These are phyloP conservation scores for Cercospora nicotianae DNA, from an alignment of 2,329 filamentous ascomycete species.

Conservation along the genomic window DNA sequence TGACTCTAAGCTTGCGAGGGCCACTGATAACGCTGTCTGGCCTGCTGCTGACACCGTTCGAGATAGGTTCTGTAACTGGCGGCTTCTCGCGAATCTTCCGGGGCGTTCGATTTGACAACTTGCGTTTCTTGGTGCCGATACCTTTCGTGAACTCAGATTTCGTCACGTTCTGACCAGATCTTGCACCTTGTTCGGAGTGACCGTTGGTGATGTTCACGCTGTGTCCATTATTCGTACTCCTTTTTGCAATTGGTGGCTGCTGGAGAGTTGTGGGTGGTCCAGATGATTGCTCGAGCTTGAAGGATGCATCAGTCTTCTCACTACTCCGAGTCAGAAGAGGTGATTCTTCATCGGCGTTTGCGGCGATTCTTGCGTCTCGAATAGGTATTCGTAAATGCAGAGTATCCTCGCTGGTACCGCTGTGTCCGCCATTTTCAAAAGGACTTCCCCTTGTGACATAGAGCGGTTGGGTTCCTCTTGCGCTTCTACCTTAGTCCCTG, in stretches of 20 bases:
- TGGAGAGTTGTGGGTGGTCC: not conserved
- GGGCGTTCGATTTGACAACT: conserved; percentile 16
- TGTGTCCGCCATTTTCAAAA: not conserved
- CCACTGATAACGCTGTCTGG: conserved; percentile 20
- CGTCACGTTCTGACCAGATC: not conserved
- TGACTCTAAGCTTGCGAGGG: conserved; percentile 22
- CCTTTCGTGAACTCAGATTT: not conserved
- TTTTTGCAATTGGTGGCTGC: not conserved
- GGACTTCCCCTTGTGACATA: not conserved
- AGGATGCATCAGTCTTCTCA: not conserved
- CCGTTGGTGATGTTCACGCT: not conserved
- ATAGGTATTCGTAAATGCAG: conserved; percentile 1
- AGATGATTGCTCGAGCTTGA: not conserved
- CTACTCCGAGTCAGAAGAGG: not conserved
- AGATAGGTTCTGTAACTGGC: not conserved
- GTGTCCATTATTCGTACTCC: not conserved
- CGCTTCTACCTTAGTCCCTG: not conserved
- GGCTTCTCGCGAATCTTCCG: conserved; percentile 14
- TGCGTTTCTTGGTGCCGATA: conserved; percentile 12
- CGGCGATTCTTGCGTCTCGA: not conserved
- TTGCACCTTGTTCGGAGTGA: not conserved
- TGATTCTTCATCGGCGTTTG: not conserved
- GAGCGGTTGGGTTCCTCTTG: not conserved
- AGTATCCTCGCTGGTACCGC: not conserved
- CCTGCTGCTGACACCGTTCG: conserved; percentile 8